Evolutionary conservation across 2,329 filamentous ascomycete genomes (phyloP).

Genomic region (Aspergillus nomiae): DNA sequence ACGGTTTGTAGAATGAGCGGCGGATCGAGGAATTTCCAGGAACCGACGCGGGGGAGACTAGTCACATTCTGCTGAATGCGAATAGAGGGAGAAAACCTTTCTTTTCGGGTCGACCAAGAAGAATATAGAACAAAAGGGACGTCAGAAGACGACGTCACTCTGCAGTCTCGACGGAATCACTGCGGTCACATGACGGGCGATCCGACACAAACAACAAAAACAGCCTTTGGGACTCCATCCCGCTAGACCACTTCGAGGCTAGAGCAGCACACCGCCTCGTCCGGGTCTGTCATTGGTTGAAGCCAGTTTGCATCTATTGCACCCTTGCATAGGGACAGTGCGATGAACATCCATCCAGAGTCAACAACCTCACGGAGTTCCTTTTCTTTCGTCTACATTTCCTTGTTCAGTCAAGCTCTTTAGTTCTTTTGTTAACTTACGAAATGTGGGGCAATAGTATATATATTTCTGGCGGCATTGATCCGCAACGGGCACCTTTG

Average conservation of each 20-base stretch:
- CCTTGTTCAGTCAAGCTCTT: too few species aligned
- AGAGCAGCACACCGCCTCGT: neutral
- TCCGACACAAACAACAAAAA: neutral
- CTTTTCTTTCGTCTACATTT: too few species aligned
- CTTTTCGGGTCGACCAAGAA: neutral
- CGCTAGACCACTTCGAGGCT: neutral
- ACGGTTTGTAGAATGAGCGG: neutral
- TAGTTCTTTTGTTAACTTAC: too few species aligned
- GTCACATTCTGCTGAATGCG: neutral
- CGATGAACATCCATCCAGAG: too few species aligned
- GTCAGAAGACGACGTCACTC: slow-evolving; percentile 1
- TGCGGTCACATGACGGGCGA: neutral
- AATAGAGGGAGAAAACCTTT: neutral
- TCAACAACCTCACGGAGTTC: too few species aligned
- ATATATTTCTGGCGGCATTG: too few species aligned
- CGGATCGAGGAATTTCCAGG: neutral
- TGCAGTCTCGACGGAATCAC: neutral
- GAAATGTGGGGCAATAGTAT: too few species aligned
- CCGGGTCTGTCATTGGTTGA: neutral
- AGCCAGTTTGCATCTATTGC: neutral
- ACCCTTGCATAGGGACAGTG: neutral
- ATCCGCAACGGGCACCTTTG: too few species aligned
- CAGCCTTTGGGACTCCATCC: neutral
- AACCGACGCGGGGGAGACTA: neutral
- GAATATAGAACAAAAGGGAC: neutral